Base-by-base conservation (phyloP, 108 stramenopile genomes). In the Nannochloropsis gaditana region DNA sequence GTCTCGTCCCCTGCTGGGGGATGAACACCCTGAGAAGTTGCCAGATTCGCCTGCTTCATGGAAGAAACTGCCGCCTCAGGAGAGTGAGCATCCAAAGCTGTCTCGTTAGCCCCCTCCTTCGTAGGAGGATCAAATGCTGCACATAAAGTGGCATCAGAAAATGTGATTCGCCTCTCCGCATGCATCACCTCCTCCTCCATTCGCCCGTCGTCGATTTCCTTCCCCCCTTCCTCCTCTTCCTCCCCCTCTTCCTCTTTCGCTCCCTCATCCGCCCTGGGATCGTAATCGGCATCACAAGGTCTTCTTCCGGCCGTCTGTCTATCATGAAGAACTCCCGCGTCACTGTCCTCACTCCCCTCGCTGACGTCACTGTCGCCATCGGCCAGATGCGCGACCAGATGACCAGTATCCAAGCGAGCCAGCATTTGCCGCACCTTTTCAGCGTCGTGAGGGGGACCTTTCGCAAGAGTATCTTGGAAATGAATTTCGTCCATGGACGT, bases 341-440 rank as follows among this genome's bases (percentile, higher is more conserved):
- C 59, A 73, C 59, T 73, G 15, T n/a, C n/a, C 59, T 73, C 59
- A n/a, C 59, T 73, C 59, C 59, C 59, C 59, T 73, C 59, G 59
- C 59, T 73, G 19, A 73, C 59, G 59, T 73, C 59, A 73, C 59
- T 73, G 59, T 73, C 59, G 8, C 59, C 59, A 73, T 73, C 59
- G 19, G n/a, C 59, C 59, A 73, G 15, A 8, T 73, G 59, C 2
- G 5, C n/a, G 19, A 73, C n/a, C 19, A n/a, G 15, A 4, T 73
- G 15, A n/a, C n/a, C n/a, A 4, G 59, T 73, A n/a, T 73, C 59
- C n/a, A 73, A n/a, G 15, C 59, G 15, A 2, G 59, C 59, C 19
- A 73, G 59, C 59, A 73, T 73, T n/a, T 73, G 59, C n/a, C n/a
- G 4, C 59, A 73, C 59, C 15, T n/a, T 31, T 31, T 31, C 31